phyloP scores from a whole-genome alignment of 2,329 filamentous ascomycete species.

The Cladosporium sp. region DNA sequence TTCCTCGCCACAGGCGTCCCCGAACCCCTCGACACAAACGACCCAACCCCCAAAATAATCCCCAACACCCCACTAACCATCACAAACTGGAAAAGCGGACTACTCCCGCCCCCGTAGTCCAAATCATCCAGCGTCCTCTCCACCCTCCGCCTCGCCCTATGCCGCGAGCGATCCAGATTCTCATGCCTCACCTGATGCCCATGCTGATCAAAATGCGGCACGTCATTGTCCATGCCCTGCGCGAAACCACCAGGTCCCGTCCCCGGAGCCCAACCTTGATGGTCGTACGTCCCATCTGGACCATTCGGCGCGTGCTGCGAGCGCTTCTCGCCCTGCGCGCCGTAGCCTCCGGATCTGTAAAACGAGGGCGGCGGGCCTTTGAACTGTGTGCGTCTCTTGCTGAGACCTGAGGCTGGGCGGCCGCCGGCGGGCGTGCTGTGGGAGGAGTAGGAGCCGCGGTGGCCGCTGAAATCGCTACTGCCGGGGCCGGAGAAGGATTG shows the following conservation, averaged over 20 bases:
- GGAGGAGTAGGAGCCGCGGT: constrained; percentile 54
- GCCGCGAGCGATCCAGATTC: constrained; percentile 46
- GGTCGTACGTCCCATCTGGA: constrained; percentile 33
- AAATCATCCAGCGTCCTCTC: constrained; percentile 28
- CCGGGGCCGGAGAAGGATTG: neutral
- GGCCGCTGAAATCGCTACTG: constrained; percentile 55
- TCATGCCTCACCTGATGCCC: constrained; percentile 75
- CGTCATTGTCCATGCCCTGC: constrained; percentile 55
- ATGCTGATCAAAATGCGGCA: constrained; percentile 77
- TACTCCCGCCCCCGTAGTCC: constrained; percentile 28
- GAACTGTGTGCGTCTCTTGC: constrained; percentile 73
- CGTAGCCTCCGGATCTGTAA: constrained; percentile 80
- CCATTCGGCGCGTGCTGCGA: constrained; percentile 43
- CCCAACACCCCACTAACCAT: constrained; percentile 36
- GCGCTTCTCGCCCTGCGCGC: constrained; percentile 62
- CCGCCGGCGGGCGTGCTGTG: constrained; percentile 60
- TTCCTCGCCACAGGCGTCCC: constrained; percentile 8
- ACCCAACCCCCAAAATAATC: constrained; percentile 31
- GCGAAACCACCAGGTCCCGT: constrained; percentile 59
- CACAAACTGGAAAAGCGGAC: constrained; percentile 37
- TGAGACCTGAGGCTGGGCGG: constrained; percentile 78
- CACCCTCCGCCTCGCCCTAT: constrained; percentile 28
- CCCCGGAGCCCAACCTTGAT: constrained; percentile 27
- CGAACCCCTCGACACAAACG: constrained; percentile 22
- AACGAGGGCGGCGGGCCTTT: constrained; percentile 87